These are phyloP conservation scores for Pelargonium citronellum DNA, from an alignment of 441 rosid genomes.

Conservation along the genomic window DNA sequence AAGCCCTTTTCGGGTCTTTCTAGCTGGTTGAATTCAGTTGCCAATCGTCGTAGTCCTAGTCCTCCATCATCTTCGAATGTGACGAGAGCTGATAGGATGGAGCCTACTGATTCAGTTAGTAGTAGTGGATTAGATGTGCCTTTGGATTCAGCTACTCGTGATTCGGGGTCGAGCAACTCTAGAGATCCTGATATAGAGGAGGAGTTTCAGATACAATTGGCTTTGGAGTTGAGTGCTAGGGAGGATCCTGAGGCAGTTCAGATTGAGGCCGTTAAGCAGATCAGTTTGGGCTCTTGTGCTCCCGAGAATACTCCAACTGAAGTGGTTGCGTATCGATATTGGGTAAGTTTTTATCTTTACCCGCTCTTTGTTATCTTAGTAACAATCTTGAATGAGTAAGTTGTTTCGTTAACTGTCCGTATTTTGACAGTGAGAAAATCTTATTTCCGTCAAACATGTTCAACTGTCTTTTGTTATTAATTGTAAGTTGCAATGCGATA, in stretches of 20 bases:
- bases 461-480: slow-evolving; percentile 1
- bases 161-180: slow-evolving; percentile 46
- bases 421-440: background rate
- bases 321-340: slow-evolving; percentile 82
- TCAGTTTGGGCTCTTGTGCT: slow-evolving; percentile 74
- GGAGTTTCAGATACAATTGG: slow-evolving; percentile 88
- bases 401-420: background rate
- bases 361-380: background rate
- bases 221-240: slow-evolving; percentile 85
- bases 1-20: slow-evolving; percentile 75
- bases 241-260: slow-evolving; percentile 98
- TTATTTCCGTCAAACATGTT: background rate
- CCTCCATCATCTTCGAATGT: slow-evolving; percentile 62
- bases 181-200: slow-evolving; percentile 83
- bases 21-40: slow-evolving; percentile 73
- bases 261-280: slow-evolving; percentile 92
- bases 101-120: slow-evolving; percentile 39
- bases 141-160: slow-evolving; percentile 42
- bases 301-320: slow-evolving; percentile 86
- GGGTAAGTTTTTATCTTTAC: slow-evolving; percentile 50
- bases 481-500: background rate
- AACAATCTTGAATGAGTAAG: slow-evolving; percentile 4
- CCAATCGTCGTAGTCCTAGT: slow-evolving; percentile 42
- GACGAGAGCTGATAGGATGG: slow-evolving; percentile 36
- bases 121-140: slow-evolving; percentile 37